Percentiles rank a stretch among this genome's conserved stretches.
Conservation (phyloP, 2,329 filamentous ascomycete species). For the Sordariomycetes sp. region DNA sequence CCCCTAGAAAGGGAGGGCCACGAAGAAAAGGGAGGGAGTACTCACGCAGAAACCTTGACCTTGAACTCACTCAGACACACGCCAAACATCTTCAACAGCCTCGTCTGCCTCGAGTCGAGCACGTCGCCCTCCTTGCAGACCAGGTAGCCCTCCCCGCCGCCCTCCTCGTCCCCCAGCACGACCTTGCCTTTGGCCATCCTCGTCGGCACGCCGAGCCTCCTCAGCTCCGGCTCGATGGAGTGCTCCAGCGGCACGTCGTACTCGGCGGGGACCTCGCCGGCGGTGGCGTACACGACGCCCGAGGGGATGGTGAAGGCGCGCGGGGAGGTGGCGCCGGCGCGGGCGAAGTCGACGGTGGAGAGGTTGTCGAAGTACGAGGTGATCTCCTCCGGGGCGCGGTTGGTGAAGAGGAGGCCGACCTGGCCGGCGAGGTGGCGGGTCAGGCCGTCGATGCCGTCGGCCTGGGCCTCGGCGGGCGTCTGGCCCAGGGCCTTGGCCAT, state of each 20-base stretch:
- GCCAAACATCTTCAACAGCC: conserved; percentile 86
- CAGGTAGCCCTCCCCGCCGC: conserved; percentile 49
- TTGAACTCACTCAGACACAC: conserved; percentile 85
- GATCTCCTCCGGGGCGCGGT: conserved; percentile 58
- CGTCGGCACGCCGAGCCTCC: conserved; percentile 83
- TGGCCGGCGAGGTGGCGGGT: conserved; percentile 63
- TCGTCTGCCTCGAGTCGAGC: conserved; percentile 84
- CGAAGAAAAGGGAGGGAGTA: no score
- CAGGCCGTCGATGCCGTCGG: conserved; percentile 65
- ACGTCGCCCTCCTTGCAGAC: conserved; percentile 80
- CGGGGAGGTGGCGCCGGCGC: conserved; percentile 67
- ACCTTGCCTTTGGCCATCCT: conserved; percentile 83
- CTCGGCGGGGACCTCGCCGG: conserved; percentile 67
- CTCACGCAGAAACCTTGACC: conserved; percentile 64
- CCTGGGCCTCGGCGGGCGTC: conserved; percentile 66
- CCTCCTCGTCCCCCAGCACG: conserved; percentile 50
- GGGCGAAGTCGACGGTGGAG: conserved; percentile 76
- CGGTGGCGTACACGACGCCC: conserved; percentile 72
- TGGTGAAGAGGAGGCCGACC: conserved; percentile 85
- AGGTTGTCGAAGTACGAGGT: conserved; percentile 63
- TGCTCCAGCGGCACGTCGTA: conserved; percentile 82
- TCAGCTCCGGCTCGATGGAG: conserved; percentile 80
- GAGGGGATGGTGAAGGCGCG: conserved; percentile 71
- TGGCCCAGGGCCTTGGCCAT: conserved; percentile 91
- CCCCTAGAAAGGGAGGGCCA: not conserved